Evolutionary conservation across 225 moss, liverwort and hornwort species (phyloP), one percentile per base, ranked within the genome.

Genomic region (Straminergon stramineum): DNA sequence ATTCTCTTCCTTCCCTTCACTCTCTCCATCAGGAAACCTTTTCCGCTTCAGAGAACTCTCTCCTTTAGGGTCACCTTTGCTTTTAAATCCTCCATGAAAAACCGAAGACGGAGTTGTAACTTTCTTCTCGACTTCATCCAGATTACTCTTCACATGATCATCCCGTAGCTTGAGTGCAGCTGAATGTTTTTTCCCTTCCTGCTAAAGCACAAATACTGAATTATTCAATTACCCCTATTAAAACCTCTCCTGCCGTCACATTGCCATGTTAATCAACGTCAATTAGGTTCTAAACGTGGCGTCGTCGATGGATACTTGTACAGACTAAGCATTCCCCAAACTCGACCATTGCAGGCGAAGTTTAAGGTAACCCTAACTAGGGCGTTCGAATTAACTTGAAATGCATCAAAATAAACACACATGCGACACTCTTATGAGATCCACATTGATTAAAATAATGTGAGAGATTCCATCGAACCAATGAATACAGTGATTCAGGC

Each of bases 131-230:
- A 67, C 51, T 55, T 87, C 90, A 63, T 87, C 90, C 60, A 61
- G 64, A 90, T 88, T 85, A 86, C 89, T 57, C 86, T 91, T 94
- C 41, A 39, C 89, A 58, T 52, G 80, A 32, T 87, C 91, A n/a
- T 93, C 94, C 48, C 87, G 89, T 31, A 84, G 91, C 91, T 90
- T 93, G 20, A 61, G 26, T 61, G 75, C 82, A 87, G 30, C 77
- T 48, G 86, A 57, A 80, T 57, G 64, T 60, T 87, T 92, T 79
- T 88, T 95, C n/a, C 90, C 90, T 84, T 90, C 95, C 95, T 95
- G 89, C 86, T 85, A 66, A 86, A 79, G 6, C 84, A 70, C 69
- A 90, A 69, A 64, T 48, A 48, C 8, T 84, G 56, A 68, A 15
- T 86, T 51, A 90, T 51, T 84, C 39, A 43, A 60, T 85, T 32